Evolutionary conservation across 176 grass and related monocot genomes (phyloP), one percentile per base, ranked within the genome.

Genomic region (Oryza longistaminata): DNA sequence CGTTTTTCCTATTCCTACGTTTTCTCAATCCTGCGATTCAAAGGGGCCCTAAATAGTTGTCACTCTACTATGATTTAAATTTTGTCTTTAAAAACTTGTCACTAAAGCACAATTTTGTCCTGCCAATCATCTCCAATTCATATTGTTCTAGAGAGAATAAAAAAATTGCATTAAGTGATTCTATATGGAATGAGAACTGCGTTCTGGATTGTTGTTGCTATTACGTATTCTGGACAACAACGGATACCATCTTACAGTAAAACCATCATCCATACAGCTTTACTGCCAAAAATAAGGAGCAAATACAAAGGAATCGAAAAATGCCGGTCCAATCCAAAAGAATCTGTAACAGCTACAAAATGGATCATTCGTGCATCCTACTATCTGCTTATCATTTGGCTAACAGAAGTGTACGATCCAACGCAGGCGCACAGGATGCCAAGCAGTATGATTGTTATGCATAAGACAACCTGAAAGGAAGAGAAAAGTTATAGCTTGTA

Each of bases 321-420:
- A 31, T n/a, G n/a, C 48, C 11, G 2, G 15, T 68, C 81, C 35
- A n/a, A n/a, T 85, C 11, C 2, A 17, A 75, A 70, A 46, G 21
- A 83, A 85, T 33, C 68, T 81, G 31, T 2, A 78, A 73, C 11
- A 83, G 45, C 15, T 69, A 91, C 74, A 69, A 27, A 27, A 52
- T 5, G 35, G 33, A 11, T 89, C 64, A 43, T 2, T 89, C 64
- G 31, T 2, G 12, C 31, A 40, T 22, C 19, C 14, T 73, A 62
- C 87, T 92, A 79, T 58, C 74, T 85, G 37, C 69, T 39, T 48
- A 90, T 77, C 68, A 96, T 93, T 37, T 73, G 84, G 37, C 80
- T 85, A 61, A 96, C 89, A 1, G 91, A 93, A 74, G 82, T 88
- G 75, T 88, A 91, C 17, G 94, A 93, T 22, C 91, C 91, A 16